phyloP scores from a whole-genome alignment of 495 filamentous ascomycete genomes.

The Parmelia sp. region DNA sequence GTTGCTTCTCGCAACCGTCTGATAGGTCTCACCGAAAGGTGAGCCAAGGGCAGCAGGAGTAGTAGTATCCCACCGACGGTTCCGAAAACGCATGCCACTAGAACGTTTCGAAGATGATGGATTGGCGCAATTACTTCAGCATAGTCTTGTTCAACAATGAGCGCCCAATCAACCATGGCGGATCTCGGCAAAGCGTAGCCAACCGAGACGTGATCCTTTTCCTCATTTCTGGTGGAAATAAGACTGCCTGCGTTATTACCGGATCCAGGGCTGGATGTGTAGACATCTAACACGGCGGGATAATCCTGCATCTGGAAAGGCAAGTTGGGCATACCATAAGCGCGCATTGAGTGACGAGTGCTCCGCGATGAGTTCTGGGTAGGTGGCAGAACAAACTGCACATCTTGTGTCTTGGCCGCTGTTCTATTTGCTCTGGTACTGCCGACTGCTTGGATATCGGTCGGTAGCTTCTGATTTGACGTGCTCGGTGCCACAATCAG shows the following conservation, averaged over 20 bases:
- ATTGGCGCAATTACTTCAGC: slow-evolving; percentile 73
- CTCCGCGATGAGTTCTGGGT: slow-evolving; percentile 25
- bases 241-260: slow-evolving; percentile 57
- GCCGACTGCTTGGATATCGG: slow-evolving; percentile 24
- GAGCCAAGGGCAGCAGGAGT: slow-evolving; percentile 67
- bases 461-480: slow-evolving; percentile 56
- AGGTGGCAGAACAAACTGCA: slow-evolving; percentile 40
- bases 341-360: slow-evolving; percentile 27
- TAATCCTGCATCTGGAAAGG: slow-evolving; percentile 55
- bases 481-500: slow-evolving; percentile 61
- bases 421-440: slow-evolving; percentile 12
- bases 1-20: slow-evolving; percentile 70
- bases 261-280: slow-evolving; percentile 37
- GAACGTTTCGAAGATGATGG: slow-evolving; percentile 60
- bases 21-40: slow-evolving; percentile 74
- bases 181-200: slow-evolving; percentile 63
- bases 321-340: slow-evolving; percentile 34
- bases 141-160: slow-evolving; percentile 70
- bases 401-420: slow-evolving; percentile 14
- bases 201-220: slow-evolving; percentile 56
- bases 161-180: slow-evolving; percentile 66
- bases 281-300: slow-evolving; percentile 49
- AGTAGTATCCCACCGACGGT: slow-evolving; percentile 64
- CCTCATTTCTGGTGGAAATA: slow-evolving; percentile 65
- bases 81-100: slow-evolving; percentile 78